phyloP scores from a whole-genome alignment of 495 filamentous ascomycete genomes.

The Barbatosphaeria neglecta region DNA sequence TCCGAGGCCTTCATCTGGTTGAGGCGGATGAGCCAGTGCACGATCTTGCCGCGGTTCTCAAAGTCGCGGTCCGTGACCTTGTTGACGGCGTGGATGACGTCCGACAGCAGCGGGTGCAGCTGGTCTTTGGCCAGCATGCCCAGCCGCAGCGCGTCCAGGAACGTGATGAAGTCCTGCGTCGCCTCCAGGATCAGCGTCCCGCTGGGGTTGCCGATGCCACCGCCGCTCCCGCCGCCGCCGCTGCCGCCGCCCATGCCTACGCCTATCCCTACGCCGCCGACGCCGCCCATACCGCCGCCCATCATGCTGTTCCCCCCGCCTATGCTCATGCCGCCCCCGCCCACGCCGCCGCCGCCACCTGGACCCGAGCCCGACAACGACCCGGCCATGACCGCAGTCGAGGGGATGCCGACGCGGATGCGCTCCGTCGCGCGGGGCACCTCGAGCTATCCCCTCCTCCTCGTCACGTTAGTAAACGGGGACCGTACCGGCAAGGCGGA shows the following conservation, averaged over 20 bases:
- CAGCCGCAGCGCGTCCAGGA: conserved; percentile 84
- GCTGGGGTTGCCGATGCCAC: conserved; percentile 43
- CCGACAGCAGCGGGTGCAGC: conserved; percentile 81
- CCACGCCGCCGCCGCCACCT: conserved; percentile 18
- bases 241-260: neutral
- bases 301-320: neutral
- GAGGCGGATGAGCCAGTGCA: conserved; percentile 92
- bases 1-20: conserved; percentile 96
- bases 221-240: neutral
- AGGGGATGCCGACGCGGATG: conserved; percentile 74
- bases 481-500: too few species aligned
- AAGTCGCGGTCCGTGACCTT: conserved; percentile 91
- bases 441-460: too few species aligned
- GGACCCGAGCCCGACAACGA: conserved; percentile 35
- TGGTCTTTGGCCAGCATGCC: conserved; percentile 89
- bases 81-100: conserved; percentile 92
- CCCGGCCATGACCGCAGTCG: conserved; percentile 46
- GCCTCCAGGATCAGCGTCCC: conserved; percentile 72
- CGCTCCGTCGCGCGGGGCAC: conserved; percentile 89
- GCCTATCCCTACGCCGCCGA: neutral
- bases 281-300: conserved; percentile 17
- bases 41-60: conserved; percentile 88
- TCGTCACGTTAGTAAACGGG: too few species aligned
- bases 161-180: conserved; percentile 96
- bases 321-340: neutral